phyloP scores from a whole-genome alignment of 768 basidiomycete genomes.

The Roridomyces roridus region DNA sequence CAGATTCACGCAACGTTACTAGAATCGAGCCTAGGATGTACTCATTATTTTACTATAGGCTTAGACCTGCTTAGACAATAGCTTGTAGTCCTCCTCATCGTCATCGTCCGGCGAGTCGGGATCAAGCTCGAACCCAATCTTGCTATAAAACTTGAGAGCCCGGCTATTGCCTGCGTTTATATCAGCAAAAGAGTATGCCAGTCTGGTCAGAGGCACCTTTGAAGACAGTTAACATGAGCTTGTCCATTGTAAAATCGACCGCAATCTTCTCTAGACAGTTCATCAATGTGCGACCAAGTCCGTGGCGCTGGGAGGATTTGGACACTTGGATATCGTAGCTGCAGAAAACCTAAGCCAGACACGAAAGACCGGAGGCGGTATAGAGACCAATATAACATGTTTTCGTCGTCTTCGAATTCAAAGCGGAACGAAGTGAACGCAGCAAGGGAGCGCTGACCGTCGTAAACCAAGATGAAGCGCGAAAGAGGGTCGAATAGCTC shows the following conservation, averaged over 20 bases:
- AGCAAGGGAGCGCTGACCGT: conserved; percentile 26
- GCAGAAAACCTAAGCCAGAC: conserved; percentile 1
- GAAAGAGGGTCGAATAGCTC: conserved; percentile 68
- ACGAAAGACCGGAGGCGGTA: neutral
- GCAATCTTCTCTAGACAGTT: conserved; percentile 57
- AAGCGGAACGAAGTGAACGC: conserved; percentile 74
- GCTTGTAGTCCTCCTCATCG: conserved; percentile 48
- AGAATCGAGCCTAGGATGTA: too few relatives aligned
- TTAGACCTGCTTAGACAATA: conserved; percentile 42
- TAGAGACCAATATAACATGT: conserved; percentile 73
- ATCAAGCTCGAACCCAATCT: conserved; percentile 64
- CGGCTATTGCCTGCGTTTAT: conserved; percentile 46
- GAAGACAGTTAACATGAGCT: conserved; percentile 77
- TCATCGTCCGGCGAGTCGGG: conserved; percentile 53
- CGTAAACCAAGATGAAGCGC: conserved; percentile 61
- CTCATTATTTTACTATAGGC: too few relatives aligned
- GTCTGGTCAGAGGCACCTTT: conserved; percentile 52
- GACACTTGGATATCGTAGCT: conserved; percentile 84
- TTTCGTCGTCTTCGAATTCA: conserved; percentile 65
- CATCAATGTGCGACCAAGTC: conserved; percentile 66
- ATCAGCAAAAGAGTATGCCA: conserved; percentile 1
- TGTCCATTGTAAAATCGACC: conserved; percentile 61
- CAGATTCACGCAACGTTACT: too few relatives aligned
- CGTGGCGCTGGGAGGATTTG: conserved; percentile 47
- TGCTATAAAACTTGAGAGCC: conserved; percentile 59